Evolutionary conservation across 164 flowering plant genomes (phyloP).

Genomic region (Vitis riparia): DNA sequence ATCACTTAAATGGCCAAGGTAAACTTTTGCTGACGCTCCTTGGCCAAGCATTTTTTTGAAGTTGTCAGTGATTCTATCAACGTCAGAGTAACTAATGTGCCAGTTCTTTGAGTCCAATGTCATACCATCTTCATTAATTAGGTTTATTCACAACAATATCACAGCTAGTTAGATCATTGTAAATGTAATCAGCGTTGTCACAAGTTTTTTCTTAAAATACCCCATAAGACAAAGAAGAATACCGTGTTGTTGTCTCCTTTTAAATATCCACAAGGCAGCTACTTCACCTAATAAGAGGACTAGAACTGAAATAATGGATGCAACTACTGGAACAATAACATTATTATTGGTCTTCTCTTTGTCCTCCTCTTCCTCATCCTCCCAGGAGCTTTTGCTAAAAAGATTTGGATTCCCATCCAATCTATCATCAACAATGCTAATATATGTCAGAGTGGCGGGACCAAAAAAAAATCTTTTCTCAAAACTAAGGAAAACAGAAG

Average conservation of each 20-base stretch:
- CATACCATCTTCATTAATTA: not conserved
- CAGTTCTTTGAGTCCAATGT: slow-evolving; percentile 12
- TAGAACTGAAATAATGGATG: not conserved
- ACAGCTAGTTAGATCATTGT: not conserved
- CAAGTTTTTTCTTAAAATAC: not conserved
- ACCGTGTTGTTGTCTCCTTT: slow-evolving; percentile 3
- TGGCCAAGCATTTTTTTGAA: slow-evolving; percentile 34
- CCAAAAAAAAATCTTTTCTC: too few relatives aligned
- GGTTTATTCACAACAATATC: too few relatives aligned
- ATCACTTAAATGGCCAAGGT: slow-evolving; percentile 31
- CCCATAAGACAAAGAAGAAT: not conserved
- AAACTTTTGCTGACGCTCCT: slow-evolving; percentile 58
- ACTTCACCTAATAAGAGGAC: not conserved
- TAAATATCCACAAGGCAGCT: not conserved
- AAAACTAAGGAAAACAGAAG: too few relatives aligned
- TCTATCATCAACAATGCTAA: slow-evolving; percentile 2
- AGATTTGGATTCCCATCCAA: slow-evolving; percentile 23
- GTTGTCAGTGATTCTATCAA: slow-evolving; percentile 36
- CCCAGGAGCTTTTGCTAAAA: slow-evolving; percentile 7
- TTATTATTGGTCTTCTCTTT: slow-evolving; percentile 5
- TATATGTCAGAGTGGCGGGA: too few relatives aligned
- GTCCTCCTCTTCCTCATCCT: too few relatives aligned
- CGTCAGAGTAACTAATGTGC: slow-evolving; percentile 35
- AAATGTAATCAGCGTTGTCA: too few relatives aligned
- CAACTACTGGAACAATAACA: slow-evolving; percentile 3